These are phyloP conservation scores for Arabidopsis hybrid DNA, from an alignment of 441 rosid genomes.

Conservation along the genomic window DNA sequence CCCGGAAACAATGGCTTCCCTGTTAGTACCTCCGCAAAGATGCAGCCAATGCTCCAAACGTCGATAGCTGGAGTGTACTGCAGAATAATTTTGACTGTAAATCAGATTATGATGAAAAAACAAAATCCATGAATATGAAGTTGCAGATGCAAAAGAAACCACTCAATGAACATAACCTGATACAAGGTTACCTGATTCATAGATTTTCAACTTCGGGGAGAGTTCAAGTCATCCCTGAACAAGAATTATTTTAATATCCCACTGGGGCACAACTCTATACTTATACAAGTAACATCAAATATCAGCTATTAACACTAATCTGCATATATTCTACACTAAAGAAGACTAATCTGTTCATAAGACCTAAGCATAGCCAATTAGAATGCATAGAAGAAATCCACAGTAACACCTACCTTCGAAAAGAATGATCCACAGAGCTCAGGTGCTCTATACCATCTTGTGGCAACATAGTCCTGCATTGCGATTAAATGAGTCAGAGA, in stretches of 20 bases:
- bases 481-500: neutral
- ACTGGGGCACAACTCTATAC: constrained; percentile 35
- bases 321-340: constrained; percentile 15
- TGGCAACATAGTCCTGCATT: constrained; percentile 94
- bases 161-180: constrained; percentile 42
- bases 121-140: neutral
- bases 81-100: constrained; percentile 31
- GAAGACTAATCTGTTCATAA: constrained; percentile 3
- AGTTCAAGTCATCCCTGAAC: constrained; percentile 97
- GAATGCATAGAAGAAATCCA: neutral
- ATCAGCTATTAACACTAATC: constrained; percentile 1
- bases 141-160: constrained; percentile 44
- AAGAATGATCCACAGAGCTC: constrained; percentile 99
- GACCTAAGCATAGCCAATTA: constrained; percentile 2
- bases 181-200: constrained; percentile 30
- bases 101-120: constrained; percentile 31
- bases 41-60: constrained; percentile 98
- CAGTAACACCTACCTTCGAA: constrained; percentile 71
- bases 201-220: constrained; percentile 82
- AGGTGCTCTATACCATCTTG: constrained; percentile 99
- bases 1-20: constrained; percentile 99
- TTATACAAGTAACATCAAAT: constrained; percentile 17
- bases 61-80: constrained; percentile 99
- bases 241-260: constrained; percentile 68
- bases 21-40: constrained; percentile 91